Percentiles rank a stretch among this genome's conserved stretches.
Conservation (phyloP, 2,329 filamentous ascomycete genomes). For the Xenoacremonium recifei region DNA sequence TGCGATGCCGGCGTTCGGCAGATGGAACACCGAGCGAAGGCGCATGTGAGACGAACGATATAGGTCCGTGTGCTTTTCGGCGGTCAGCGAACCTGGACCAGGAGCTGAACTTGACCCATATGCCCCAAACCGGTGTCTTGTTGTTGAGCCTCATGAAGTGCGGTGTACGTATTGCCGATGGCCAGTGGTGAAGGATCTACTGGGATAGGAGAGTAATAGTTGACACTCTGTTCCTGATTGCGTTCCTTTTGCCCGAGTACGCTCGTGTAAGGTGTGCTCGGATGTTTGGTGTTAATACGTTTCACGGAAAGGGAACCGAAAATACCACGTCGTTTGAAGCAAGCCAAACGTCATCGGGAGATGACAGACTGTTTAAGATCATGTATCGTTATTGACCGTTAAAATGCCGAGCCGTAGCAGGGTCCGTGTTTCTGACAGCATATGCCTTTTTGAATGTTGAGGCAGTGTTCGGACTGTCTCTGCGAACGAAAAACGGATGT, state of each 20-base stretch:
- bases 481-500: too few relatives aligned
- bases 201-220: too few relatives aligned
- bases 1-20: slow-evolving; percentile 23
- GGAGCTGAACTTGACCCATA: too few relatives aligned
- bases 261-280: slow-evolving; percentile 12
- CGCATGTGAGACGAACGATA: slow-evolving; percentile 20
- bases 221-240: too few relatives aligned
- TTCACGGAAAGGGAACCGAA: slow-evolving; percentile 7
- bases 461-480: too few relatives aligned
- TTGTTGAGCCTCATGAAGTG: neutral
- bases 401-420: neutral
- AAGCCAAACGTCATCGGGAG: slow-evolving; percentile 7
- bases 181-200: neutral
- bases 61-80: slow-evolving; percentile 4
- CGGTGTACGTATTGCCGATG: neutral
- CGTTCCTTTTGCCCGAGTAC: slow-evolving; percentile 12
- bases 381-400: neutral
- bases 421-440: neutral
- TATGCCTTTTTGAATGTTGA: too few relatives aligned
- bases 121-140: too few relatives aligned
- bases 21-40: slow-evolving; percentile 14
- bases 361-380: slow-evolving; percentile 8
- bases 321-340: slow-evolving; percentile 17
- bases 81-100: slow-evolving; percentile 2
- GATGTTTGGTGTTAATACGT: slow-evolving; percentile 8